These are phyloP conservation scores for Aspergillus diversus DNA, from an alignment of 495 filamentous ascomycete species.

Conservation along the genomic window DNA sequence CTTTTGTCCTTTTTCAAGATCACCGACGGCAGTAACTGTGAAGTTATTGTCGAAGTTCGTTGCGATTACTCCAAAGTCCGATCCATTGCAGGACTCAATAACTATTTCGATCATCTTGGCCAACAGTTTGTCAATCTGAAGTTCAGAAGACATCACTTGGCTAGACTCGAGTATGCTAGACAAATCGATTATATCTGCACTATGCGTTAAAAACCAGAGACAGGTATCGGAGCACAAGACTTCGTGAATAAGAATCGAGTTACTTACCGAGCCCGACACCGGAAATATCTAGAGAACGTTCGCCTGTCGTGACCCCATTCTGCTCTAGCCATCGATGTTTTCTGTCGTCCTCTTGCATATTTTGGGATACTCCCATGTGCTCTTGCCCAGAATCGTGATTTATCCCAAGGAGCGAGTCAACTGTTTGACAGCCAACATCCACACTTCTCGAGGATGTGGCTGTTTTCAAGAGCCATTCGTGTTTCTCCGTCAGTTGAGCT, in stretches of 20 bases:
- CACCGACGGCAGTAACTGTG: conserved; percentile 77
- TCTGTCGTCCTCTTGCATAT: conserved; percentile 58
- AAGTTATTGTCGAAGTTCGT: conserved; percentile 73
- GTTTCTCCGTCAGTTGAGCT: conserved; percentile 68
- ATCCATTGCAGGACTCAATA: conserved; percentile 80
- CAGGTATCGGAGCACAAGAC: conserved; percentile 13
- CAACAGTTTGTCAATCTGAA: conserved; percentile 81
- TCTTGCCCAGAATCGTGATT: conserved; percentile 61
- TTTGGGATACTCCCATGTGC: conserved; percentile 36
- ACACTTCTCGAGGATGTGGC: conserved; percentile 61
- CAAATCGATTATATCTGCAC: conserved; percentile 78
- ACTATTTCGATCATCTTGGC: conserved; percentile 92
- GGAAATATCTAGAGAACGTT: conserved; percentile 47
- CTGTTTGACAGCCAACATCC: conserved; percentile 78
- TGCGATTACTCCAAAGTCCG: conserved; percentile 77
- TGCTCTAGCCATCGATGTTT: conserved; percentile 79
- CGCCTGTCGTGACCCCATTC: conserved; percentile 46
- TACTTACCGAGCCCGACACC: conserved; percentile 48
- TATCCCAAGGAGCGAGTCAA: conserved; percentile 49
- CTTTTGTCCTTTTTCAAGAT: conserved; percentile 63
- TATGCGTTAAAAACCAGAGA: conserved; percentile 32
- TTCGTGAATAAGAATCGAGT: neutral
- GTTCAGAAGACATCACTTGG: conserved; percentile 87
- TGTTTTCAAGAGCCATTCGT: conserved; percentile 71
- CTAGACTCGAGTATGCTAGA: conserved; percentile 85